Evolutionary conservation across 2,329 filamentous ascomycete species (phyloP).

Genomic region (Rosellinia necatrix): DNA sequence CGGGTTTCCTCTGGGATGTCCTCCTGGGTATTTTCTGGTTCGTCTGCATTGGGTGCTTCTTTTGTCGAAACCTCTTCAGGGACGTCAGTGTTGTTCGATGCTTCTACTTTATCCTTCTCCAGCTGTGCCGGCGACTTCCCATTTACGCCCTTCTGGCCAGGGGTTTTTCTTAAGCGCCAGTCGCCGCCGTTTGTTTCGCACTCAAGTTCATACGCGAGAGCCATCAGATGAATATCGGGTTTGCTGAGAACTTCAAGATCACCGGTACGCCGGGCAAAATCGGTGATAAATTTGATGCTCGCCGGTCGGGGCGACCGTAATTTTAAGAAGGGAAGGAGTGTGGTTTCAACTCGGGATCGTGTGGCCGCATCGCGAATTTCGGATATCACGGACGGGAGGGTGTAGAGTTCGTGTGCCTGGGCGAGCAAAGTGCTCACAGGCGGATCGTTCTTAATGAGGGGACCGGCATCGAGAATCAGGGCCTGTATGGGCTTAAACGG

Average conservation of each 20-base stretch:
- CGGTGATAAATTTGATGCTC: conserved; percentile 78
- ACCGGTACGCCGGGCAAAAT: conserved; percentile 87
- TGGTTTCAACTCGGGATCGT: conserved; percentile 78
- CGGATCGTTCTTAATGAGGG: conserved; percentile 91
- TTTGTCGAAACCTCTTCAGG: neutral
- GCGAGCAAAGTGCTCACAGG: conserved; percentile 79
- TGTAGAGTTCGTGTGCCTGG: conserved; percentile 77
- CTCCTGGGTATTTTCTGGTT: conserved; percentile 14
- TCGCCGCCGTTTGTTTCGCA: conserved; percentile 88
- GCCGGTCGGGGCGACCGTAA: conserved; percentile 74
- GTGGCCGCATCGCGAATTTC: conserved; percentile 90
- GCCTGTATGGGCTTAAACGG: conserved; percentile 72
- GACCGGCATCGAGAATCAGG: conserved; percentile 87
- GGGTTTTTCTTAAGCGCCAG: conserved; percentile 78
- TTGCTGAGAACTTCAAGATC: conserved; percentile 86
- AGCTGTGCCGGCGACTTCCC: conserved; percentile 65
- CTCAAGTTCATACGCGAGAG: conserved; percentile 92
- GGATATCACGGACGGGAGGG: conserved; percentile 80
- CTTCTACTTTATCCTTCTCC: conserved; percentile 38
- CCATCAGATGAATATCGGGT: conserved; percentile 87
- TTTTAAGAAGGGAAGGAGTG: conserved; percentile 82
- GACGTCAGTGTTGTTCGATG: conserved; percentile 13
- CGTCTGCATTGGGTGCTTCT: conserved; percentile 1
- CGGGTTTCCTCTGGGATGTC: conserved; percentile 10
- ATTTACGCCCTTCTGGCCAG: conserved; percentile 79